Evolutionary conservation across 2,329 filamentous ascomycete species (phyloP), one percentile per base, ranked within the genome.

Genomic region (Ophiosphaerella narmari): DNA sequence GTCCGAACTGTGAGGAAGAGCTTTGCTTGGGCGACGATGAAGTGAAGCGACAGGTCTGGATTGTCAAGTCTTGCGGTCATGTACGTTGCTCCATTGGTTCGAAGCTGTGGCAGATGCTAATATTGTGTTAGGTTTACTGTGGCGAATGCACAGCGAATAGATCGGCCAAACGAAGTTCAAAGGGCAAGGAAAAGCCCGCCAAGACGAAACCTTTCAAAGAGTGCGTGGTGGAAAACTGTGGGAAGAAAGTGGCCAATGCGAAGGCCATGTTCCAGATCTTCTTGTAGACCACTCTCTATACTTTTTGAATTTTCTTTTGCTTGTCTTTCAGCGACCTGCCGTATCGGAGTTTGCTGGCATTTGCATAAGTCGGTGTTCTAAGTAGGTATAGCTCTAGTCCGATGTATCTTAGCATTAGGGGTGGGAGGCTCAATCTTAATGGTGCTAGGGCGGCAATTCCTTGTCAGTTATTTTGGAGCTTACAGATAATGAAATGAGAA

Each of bases 31-130:
- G 91, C 12, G 85, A 85, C 0, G 78, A 80, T 18, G 78, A 82
- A 24, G 69, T 78, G 31, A 91, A 96, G 73, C 86, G 90, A 67
- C 89, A 96, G 64, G 93, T 97, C 55, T 97, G 92, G 91, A 88
- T 94, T 1, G 81, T 94, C 32, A 96, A 92, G 74, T 82, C 82
- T 43, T 99, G 94, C 71, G 94, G 94, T 57, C 94, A 99, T 77
- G 94, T 97, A 82, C 73, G 83, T 79, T 36, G 7, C 31, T 14
- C 14, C 23, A 13, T 6, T 26, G 4, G 13, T 18, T 32, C 9
- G 2, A 23, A n/a, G 6, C 7, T 16, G 38, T 21, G 14, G 11
- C 37, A 35, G 33, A 23, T 24, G 13, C 40, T 39, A 29, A 48
- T 12, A 35, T 24, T 40, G 29, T 44, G 63, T 44, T 45, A 82